Evolutionary conservation across 1,284 basidiomycete genomes (phyloP), one percentile per base, ranked within the genome.

Genomic region (Ustilago loliicola): DNA sequence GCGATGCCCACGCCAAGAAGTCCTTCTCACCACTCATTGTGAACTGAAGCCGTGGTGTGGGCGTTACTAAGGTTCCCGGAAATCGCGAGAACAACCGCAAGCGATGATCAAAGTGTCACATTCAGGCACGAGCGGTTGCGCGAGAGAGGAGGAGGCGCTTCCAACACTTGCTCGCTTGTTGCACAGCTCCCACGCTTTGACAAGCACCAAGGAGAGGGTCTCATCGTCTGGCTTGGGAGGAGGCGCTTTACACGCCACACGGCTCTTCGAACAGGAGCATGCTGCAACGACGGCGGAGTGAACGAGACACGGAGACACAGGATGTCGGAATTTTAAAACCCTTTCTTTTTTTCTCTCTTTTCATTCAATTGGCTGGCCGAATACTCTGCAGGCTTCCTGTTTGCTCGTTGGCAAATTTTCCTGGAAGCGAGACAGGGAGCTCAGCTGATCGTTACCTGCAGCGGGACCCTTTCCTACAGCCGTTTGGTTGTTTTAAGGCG

Each of bases 371-470:
- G 42, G 42, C 19, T 45, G n/a, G n/a, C 42, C 7, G 7, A 45
- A 45, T 7, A 40, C 19, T 17, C n/a, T 45, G 15, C 13, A 15
- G 15, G 13, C 36, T 38, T 15, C 15, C 15, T 36, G 34, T 36
- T 36, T 36, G 34, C 34, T 45, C 42, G 1, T 21, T 48, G 23
- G 7, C 47, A 48, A 48, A 23, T 8, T 27, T 51, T 51, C n/a
- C 23, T 51, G 48, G 29, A 30, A 51, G 48, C 25, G 13, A 27
- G 48, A 51, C 48, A 51, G 42, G 21, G n/a, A 21, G n/a, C n/a
- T 21, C 48, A 19, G 48, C 29, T 51, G 48, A 51, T 51, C 48
- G 23, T 29, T 51, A 19, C 48, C 29, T 51, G 48, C 48, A 51
- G 48, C 48, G 42, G 42, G 42, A 45, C 42, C 42, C n/a, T 45